Evolutionary conservation across 2,329 filamentous ascomycete genomes (phyloP), one percentile per base, ranked within the genome.

Genomic region (Colletotrichum echinochloae): DNA sequence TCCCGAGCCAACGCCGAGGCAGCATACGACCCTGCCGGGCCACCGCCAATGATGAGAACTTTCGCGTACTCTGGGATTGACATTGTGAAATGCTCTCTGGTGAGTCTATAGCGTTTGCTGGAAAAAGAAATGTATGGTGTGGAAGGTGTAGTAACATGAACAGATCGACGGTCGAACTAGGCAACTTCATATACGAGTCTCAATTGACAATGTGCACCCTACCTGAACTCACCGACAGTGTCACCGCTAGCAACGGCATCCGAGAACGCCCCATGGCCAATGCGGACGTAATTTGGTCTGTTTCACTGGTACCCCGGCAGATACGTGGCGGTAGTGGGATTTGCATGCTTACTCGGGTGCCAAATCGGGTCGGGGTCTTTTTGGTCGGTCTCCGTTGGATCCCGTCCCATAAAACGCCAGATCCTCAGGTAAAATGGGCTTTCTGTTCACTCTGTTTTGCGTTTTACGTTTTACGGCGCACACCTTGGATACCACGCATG

Each of bases 11-110:
- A 74, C 0, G 74, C 80, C 0, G 79, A 72, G 6, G 84, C 83
- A 1, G 82, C 70, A 64, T 84, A 86, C 0, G 84, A 85, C 3
- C 84, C 83, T 0, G 74, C 82, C 7, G 84, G 84, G 5, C 84
- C 84, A 28, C 82, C 83, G 6, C 83, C 83, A 1, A 84, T 73
- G 8, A 86, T 81, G 1, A 85, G 76, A 0, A 84, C 83, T 7
- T 77, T 79, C 55, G 75, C 78, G 11, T 72, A 57, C 44, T 73
- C 64, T 3, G 78, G 76, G 65, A 79, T 26, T 18, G 54, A 57
- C 54, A 57, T 57, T 8, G n/a, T 57, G 56, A 3, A 33, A 5
- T 52, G 26, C 20, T 33, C 33, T 52, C 16, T 49, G n/a, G 12
- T 52, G 49, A 52, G 49, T 28, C 26, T 52, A 8, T 12, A 52